Percentiles rank a stretch among this genome's conserved stretches.
phyloP scores from a whole-genome alignment of 176 grass and related monocot species.

The Zoysia pacifica region DNA sequence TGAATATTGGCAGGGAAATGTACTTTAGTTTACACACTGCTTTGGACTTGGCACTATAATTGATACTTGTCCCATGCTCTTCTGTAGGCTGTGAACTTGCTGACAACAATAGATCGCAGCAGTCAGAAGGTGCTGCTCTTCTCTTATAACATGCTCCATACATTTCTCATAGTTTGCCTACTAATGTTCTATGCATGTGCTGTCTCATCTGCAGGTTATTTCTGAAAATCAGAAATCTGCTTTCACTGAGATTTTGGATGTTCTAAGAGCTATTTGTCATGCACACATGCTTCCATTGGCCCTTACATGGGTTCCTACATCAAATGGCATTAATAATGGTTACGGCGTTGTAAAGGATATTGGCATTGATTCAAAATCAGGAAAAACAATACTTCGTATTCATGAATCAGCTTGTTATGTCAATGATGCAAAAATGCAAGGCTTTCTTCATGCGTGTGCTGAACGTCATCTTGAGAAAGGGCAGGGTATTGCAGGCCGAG shows the following conservation, averaged over 20 bases:
- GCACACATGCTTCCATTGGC: constrained; percentile 95
- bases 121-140: constrained; percentile 57
- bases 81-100: constrained; percentile 79
- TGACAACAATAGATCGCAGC: constrained; percentile 44
- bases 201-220: constrained; percentile 57
- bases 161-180: constrained; percentile 20
- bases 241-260: constrained; percentile 85
- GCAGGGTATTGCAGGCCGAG: constrained; percentile 79
- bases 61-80: constrained; percentile 39
- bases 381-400: constrained; percentile 58
- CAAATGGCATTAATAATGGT: constrained; percentile 6
- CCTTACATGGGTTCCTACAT: constrained; percentile 77
- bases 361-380: constrained; percentile 29
- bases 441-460: constrained; percentile 80
- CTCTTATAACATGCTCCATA: constrained; percentile 14
- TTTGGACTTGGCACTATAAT: neutral
- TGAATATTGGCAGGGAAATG: neutral
- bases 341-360: constrained; percentile 3
- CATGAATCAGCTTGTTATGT: constrained; percentile 82
- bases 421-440: constrained; percentile 62
- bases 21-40: neutral
- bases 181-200: constrained; percentile 22
- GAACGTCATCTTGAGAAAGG: constrained; percentile 73
- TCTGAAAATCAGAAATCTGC: constrained; percentile 72
- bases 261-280: constrained; percentile 82